These are phyloP conservation scores for Fremontodendron californicum DNA, from an alignment of 345 rosid genomes.

Conservation along the genomic window DNA sequence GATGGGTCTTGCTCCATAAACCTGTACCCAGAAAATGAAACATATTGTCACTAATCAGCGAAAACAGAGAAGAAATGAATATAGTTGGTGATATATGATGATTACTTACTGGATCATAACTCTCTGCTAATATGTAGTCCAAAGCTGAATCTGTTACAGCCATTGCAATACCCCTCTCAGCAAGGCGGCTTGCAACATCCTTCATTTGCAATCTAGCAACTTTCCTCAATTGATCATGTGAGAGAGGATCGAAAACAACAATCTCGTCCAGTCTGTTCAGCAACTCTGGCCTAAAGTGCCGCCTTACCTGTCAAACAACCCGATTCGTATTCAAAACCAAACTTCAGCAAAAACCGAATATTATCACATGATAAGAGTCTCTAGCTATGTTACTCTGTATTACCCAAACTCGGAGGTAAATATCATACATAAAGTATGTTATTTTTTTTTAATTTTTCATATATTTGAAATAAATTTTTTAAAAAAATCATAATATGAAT, in stretches of 20 bases:
- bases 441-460: too few species aligned
- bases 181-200: slow-evolving; percentile 73
- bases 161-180: slow-evolving; percentile 78
- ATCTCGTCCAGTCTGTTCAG: slow-evolving; percentile 83
- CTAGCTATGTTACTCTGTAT: too few species aligned
- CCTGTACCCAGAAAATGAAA: too few species aligned
- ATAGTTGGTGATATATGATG: too few species aligned
- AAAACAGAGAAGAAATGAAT: too few species aligned
- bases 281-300: slow-evolving; percentile 81
- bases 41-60: too few species aligned
- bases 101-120: slow-evolving; percentile 80
- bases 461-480: too few species aligned
- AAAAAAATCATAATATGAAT: too few species aligned
- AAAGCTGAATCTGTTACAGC: slow-evolving; percentile 82
- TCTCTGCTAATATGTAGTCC: slow-evolving; percentile 61
- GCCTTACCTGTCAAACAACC: slow-evolving; percentile 44
- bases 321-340: background rate
- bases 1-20: slow-evolving; percentile 86
- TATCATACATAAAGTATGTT: too few species aligned
- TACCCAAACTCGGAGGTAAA: too few species aligned
- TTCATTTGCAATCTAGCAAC: slow-evolving; percentile 82
- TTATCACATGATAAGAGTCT: background rate
- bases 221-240: slow-evolving; percentile 80
- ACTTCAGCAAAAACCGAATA: background rate
- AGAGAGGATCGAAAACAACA: slow-evolving; percentile 83